A percentile compares a stretch with the other conserved stretches of the same genome.
These are phyloP conservation scores for Colletotrichum musicola DNA, from an alignment of 2,329 filamentous ascomycete genomes.

Conservation along the genomic window DNA sequence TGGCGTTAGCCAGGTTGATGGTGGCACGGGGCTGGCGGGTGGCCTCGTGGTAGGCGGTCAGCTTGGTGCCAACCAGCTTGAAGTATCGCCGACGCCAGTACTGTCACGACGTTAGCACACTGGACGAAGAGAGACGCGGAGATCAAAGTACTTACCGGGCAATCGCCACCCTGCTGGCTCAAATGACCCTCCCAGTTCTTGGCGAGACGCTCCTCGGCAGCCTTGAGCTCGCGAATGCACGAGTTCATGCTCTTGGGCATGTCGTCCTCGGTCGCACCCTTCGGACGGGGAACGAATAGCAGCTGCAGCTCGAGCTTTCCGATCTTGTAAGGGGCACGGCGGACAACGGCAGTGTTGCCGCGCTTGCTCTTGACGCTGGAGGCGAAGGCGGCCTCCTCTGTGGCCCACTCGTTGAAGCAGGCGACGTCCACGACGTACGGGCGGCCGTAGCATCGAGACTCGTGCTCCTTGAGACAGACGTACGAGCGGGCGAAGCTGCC, in stretches of 20 bases:
- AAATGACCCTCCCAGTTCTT: constrained; percentile 89
- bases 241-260: constrained; percentile 99
- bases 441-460: constrained; percentile 87
- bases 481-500: constrained; percentile 96
- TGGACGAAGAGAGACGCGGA: constrained; percentile 19
- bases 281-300: constrained; percentile 93
- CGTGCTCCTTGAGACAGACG: constrained; percentile 93
- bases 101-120: constrained; percentile 64
- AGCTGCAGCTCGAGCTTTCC: constrained; percentile 95
- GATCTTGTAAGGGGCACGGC: constrained; percentile 94
- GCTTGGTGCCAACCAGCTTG: constrained; percentile 88
- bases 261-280: constrained; percentile 87
- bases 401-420: constrained; percentile 99
- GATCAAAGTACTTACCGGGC: constrained; percentile 78
- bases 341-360: constrained; percentile 75
- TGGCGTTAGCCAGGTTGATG: constrained; percentile 94
- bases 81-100: constrained; percentile 99
- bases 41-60: constrained; percentile 96
- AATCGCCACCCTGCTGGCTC: constrained; percentile 97
- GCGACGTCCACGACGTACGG: constrained; percentile 90
- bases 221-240: constrained; percentile 92
- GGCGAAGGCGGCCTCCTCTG: constrained; percentile 81
- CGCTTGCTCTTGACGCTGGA: constrained; percentile 97
- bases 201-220: constrained; percentile 83
- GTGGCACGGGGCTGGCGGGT: constrained; percentile 95